Evolutionary conservation across 306 rosid genomes (phyloP), one percentile per base, ranked within the genome.

Genomic region (Ammopiptanthus mongolicus): DNA sequence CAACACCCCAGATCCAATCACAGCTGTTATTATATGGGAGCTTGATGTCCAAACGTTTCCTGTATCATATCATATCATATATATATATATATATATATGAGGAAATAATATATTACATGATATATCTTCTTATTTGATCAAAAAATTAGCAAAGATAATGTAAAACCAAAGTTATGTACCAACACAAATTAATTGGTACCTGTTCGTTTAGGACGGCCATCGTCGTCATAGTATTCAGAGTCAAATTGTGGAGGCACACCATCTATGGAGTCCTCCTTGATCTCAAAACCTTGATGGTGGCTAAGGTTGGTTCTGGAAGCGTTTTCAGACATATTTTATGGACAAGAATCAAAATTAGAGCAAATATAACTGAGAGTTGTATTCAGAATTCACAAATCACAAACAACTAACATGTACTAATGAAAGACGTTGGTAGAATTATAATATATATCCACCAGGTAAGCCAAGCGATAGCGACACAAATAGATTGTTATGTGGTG

Each of bases 1-100:
- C 4, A 88, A 65, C 21, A 88, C 93, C 6, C 93, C 93, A 0
- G 90, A 84, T 17, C 93, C 90, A n/a, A 86, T 84, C 46, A 88
- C 93, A 0, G 93, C 87, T 0, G 93, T 88, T 72, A 88, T 82
- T 67, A 88, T 86, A 23, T 88, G 90, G 0, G 93, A 69, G 48
- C 90, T 88, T 0, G 88, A 78, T 0, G 93, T 88, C 93, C 90
- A 88, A 12, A 84, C 3, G 1, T 61, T 86, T n/a, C 92, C 90
- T 88, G 50, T 19, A 5, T 1, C 78, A 71, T 17, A 41, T 6
- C 9, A 6, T 36, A 18, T 10, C 2, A 52, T 31, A 36, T 36
- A 7, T 7, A 36, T 36, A n/a, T n/a, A n/a, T n/a, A n/a, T n/a
- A n/a, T n/a, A n/a, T n/a, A n/a, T n/a, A n/a, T n/a, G n/a, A n/a